These are phyloP conservation scores for Sugiyamaella neomexicana DNA, from an alignment of 1,139 yeast species.

Conservation along the genomic window DNA sequence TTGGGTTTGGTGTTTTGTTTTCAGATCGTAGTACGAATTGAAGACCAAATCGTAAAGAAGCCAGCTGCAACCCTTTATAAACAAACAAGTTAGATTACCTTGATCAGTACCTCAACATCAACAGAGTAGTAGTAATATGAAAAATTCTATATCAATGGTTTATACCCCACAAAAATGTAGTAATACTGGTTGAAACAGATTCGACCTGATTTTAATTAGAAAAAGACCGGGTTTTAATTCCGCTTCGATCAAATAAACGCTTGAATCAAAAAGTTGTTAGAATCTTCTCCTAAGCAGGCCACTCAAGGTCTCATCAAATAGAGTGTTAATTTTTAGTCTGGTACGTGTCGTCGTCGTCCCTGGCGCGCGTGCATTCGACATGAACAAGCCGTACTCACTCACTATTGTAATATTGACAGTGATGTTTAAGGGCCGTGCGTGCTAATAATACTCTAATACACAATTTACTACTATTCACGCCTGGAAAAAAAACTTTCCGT, in stretches of 20 bases:
- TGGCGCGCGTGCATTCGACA: slow-evolving; percentile 1
- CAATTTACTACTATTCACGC: not conserved
- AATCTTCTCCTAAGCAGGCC: not conserved
- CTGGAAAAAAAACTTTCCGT: not conserved
- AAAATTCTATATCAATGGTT: too few relatives aligned
- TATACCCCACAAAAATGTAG: too few relatives aligned
- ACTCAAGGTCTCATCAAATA: too few relatives aligned
- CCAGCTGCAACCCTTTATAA: too few relatives aligned
- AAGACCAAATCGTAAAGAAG: too few relatives aligned
- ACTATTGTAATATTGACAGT: not conserved
- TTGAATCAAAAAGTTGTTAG: not conserved
- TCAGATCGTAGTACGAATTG: not conserved
- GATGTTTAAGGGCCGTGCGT: not conserved
- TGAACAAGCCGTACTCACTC: not conserved
- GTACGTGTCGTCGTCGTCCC: slow-evolving; percentile 11
- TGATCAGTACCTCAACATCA: too few relatives aligned
- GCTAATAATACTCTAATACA: not conserved
- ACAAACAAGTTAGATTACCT: too few relatives aligned
- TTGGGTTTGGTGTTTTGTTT: not conserved
- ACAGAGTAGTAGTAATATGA: too few relatives aligned
- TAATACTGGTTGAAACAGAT: too few relatives aligned
- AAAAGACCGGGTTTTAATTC: too few relatives aligned
- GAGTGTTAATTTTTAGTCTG: not conserved
- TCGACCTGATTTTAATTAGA: too few relatives aligned
- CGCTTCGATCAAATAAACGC: not conserved